These are phyloP conservation scores for Metarhizium sp. DNA, from an alignment of 2,329 filamentous ascomycete genomes.

Conservation along the genomic window DNA sequence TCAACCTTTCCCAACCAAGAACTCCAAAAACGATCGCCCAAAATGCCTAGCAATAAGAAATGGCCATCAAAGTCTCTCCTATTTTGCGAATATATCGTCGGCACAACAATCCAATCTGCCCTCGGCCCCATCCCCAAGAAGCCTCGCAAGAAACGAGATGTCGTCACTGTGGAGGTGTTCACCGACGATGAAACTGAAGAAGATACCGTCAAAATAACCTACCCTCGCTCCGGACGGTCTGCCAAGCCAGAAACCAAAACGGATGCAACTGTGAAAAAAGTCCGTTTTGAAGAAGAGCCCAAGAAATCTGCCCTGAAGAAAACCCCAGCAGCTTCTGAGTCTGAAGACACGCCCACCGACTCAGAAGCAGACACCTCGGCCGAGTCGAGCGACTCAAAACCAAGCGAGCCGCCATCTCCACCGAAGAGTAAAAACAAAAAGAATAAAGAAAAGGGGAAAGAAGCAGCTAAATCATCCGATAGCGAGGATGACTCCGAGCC, in stretches of 20 bases:
- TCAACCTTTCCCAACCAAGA: neutral
- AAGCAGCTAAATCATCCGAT: conserved; percentile 10
- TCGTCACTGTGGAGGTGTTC: conserved; percentile 31
- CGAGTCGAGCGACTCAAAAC: conserved; percentile 13
- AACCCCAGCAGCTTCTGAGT: conserved; percentile 8
- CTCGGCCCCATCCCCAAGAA: conserved; percentile 18
- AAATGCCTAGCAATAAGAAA: neutral
- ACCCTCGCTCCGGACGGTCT: conserved; percentile 29
- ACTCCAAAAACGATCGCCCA: neutral
- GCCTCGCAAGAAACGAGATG: conserved; percentile 16
- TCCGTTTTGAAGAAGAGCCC: conserved; percentile 29
- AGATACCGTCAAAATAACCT: conserved; percentile 38
- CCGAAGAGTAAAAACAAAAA: conserved; percentile 13
- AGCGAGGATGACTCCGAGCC: conserved; percentile 23
- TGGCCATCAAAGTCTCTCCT: neutral
- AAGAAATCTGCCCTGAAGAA: conserved; percentile 30
- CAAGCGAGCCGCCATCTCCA: conserved; percentile 4
- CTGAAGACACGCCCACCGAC: conserved; percentile 13
- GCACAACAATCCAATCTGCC: conserved; percentile 23
- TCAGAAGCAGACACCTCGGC: conserved; percentile 9
- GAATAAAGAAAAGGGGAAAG: conserved; percentile 6
- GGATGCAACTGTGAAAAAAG: conserved; percentile 25
- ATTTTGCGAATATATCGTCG: conserved; percentile 33
- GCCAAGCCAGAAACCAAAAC: conserved; percentile 4
- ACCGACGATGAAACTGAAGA: conserved; percentile 44